phyloP scores from a whole-genome alignment of 108 stramenopile genomes.

The Cyclostephanos invisitatus region DNA sequence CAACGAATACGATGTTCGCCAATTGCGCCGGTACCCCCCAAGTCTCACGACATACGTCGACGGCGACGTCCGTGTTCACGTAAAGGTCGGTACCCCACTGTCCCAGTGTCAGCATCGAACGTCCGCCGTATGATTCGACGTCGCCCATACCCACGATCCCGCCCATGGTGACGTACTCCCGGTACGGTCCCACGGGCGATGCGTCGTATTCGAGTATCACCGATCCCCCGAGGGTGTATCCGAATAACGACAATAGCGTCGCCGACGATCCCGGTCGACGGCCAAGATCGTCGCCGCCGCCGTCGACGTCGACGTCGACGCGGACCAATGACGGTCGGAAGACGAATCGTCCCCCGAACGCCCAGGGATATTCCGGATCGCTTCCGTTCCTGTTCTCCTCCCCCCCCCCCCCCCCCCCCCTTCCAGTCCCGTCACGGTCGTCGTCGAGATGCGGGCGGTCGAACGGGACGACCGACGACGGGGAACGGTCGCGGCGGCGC shows the following conservation, averaged over 20 bases:
- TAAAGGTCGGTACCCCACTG: constrained; percentile 62
- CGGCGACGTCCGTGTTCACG: constrained; percentile 53
- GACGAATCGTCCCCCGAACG: constrained; percentile 57
- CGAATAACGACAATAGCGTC: constrained; percentile 47
- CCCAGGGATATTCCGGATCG: constrained; percentile 51
- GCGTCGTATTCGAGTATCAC: constrained; percentile 59
- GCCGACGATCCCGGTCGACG: constrained; percentile 18
- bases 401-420: too few relatives aligned
- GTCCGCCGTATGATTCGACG: constrained; percentile 20
- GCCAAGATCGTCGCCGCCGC: background rate
- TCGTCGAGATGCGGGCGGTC: background rate
- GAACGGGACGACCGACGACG: too few relatives aligned
- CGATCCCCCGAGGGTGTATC: constrained; percentile 55
- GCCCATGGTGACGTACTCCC: constrained; percentile 58
- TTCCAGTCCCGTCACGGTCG: background rate
- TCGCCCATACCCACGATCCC: constrained; percentile 37
- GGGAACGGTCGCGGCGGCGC: too few relatives aligned
- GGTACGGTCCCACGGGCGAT: constrained; percentile 64
- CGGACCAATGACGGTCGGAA: constrained; percentile 58
- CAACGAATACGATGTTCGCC: constrained; percentile 49
- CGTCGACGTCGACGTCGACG: background rate
- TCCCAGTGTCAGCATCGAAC: constrained; percentile 34
- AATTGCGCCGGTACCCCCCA: constrained; percentile 61
- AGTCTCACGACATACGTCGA: constrained; percentile 48
- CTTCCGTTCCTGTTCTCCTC: constrained; percentile 35